Evolutionary conservation across 805 yeast species (phyloP).

Genomic region (Priceomyces melissophilus): DNA sequence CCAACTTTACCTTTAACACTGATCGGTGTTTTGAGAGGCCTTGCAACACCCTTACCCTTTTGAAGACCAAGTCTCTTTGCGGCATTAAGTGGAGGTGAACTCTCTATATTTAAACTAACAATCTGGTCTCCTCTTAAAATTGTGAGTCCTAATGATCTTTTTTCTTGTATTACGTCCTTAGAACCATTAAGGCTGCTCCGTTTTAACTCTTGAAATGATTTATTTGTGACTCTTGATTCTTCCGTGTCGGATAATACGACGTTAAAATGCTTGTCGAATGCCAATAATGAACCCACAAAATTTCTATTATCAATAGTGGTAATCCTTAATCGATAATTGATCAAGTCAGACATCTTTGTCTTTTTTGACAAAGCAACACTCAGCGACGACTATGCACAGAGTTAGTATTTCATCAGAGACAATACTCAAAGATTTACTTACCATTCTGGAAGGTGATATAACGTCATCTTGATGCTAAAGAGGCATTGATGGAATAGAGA

Average conservation of each 20-base stretch:
- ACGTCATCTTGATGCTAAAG: no score
- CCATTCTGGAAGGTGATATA: no score
- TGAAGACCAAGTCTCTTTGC: constrained; percentile 21
- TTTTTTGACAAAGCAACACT: constrained; percentile 26
- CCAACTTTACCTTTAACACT: constrained; percentile 20
- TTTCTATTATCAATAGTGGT: constrained; percentile 75
- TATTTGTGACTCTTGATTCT: constrained; percentile 74
- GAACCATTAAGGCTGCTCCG: constrained; percentile 20
- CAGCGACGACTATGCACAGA: constrained; percentile 2
- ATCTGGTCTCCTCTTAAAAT: constrained; percentile 88
- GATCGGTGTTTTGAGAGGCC: constrained; percentile 36
- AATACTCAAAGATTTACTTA: background rate
- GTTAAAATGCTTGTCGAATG: constrained; percentile 89
- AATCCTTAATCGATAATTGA: constrained; percentile 71
- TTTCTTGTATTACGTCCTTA: constrained; percentile 54
- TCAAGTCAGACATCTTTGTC: constrained; percentile 57
- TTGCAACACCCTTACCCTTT: constrained; percentile 25
- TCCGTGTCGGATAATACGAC: constrained; percentile 79
- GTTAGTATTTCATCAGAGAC: constrained; percentile 1
- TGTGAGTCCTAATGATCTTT: constrained; percentile 73
- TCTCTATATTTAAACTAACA: constrained; percentile 65
- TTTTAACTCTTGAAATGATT: constrained; percentile 41
- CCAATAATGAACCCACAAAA: constrained; percentile 74
- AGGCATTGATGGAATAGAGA: no score
- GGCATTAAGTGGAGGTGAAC: constrained; percentile 50